Base-by-base conservation (phyloP, 352 stramenopile species). In the Globisporangium splendens region DNA sequence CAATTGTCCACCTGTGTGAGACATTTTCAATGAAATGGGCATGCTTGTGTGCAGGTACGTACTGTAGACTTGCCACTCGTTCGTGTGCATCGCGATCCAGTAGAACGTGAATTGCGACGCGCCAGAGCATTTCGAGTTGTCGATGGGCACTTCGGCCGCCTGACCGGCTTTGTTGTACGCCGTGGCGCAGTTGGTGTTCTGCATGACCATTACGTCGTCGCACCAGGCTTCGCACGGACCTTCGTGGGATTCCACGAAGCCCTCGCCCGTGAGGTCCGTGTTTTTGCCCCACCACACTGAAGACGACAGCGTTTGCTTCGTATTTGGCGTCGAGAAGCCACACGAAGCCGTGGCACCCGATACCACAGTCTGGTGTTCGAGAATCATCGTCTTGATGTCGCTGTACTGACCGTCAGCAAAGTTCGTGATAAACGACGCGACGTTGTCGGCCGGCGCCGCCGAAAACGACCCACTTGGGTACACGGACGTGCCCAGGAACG, bases 41-140 rank as follows among this genome's bases (percentile, higher is more conserved):
- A 31, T 31, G 24, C 2, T 31, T 31, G 2, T 31, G 24, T 31
- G 24, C 5, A n/a, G 2, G 46, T 62, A 80, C 47, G 73, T 77
- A 46, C 54, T 61, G 52, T 80, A 80, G 48, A 80, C 68, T 50
- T 80, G 72, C 56, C 70, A 80, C 13, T 59, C 63, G 8, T 57
- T 54, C 28, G 66, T 67, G 54, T 80, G 72, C 33, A 75, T 59
- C 17, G 68, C 63, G 33, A 80, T 49, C 72, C 72, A 80, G 60
- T 80, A 80, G 43, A 77, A 68, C 24, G 63, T 73, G 43, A 77
- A 42, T 13, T 65, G 59, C 17, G 51, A 70, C 11, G 68, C 51
- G 17, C 63, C 54, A 1, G 64, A 51, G 53, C 72, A 80, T 33
- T 56, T 68, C 11, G 53, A 44, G 11, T 54, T 49, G 12, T 72